A percentile compares a stretch with the other conserved stretches of the same genome.
Evolutionary conservation across 2,329 filamentous ascomycete genomes (phyloP).

Genomic region (Rutstroemia sp.): DNA sequence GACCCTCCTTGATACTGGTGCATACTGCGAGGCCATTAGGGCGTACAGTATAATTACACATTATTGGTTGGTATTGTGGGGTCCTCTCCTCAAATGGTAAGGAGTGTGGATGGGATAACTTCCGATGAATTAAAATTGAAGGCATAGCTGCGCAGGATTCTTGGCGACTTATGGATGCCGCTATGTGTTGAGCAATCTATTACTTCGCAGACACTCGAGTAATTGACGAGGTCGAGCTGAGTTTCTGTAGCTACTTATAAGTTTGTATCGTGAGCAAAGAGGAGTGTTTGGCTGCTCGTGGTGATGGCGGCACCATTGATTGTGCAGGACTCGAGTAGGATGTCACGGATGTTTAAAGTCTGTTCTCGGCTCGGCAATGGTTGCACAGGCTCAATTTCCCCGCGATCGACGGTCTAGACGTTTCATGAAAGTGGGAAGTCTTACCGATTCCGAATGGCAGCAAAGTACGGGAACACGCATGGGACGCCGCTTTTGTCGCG

Average conservation of each 20-base stretch:
- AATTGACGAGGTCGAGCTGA: background rate
- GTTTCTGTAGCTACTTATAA: background rate
- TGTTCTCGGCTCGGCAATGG: background rate
- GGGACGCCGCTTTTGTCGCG: conserved; percentile 2
- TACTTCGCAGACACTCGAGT: background rate
- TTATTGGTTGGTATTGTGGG: background rate
- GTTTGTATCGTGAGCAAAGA: background rate
- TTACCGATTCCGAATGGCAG: conserved; percentile 3
- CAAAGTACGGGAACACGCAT: background rate
- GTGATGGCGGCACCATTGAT: background rate
- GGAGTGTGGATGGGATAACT: background rate
- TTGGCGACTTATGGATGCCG: background rate
- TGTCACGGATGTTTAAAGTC: background rate
- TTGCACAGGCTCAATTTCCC: background rate
- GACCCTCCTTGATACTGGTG: conserved; percentile 1
- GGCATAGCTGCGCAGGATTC: background rate
- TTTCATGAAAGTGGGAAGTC: conserved; percentile 1
- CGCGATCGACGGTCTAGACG: background rate
- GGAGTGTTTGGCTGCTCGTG: background rate
- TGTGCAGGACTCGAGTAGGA: background rate
- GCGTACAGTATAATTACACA: background rate
- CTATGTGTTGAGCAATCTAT: background rate
- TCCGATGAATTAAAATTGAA: background rate
- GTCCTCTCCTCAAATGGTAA: background rate
- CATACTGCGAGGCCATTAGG: background rate